These are phyloP conservation scores for Lenzites betulinus DNA, from an alignment of 768 basidiomycete species.

Conservation along the genomic window DNA sequence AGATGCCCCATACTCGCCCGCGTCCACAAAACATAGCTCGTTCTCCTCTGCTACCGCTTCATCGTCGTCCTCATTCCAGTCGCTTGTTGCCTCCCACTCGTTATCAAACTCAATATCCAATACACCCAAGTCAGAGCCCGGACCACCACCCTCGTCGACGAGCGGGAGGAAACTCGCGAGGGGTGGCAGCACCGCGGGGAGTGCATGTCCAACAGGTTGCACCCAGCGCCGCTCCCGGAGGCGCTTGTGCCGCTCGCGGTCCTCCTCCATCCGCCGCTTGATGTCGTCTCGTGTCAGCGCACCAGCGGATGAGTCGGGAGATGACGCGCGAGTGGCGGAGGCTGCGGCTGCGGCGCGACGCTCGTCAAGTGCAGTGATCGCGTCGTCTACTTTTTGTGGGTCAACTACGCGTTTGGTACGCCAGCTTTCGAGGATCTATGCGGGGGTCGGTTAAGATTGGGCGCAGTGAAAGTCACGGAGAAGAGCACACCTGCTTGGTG, in stretches of 20 bases:
- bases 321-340: conserved; percentile 23
- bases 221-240: conserved; percentile 91
- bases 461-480: neutral
- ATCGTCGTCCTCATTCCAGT: conserved; percentile 89
- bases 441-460: neutral
- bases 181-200: conserved; percentile 40
- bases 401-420: conserved; percentile 82
- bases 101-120: conserved; percentile 87
- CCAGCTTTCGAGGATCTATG: conserved; percentile 91
- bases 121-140: conserved; percentile 32
- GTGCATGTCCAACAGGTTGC: conserved; percentile 66
- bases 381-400: conserved; percentile 74
- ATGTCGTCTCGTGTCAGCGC: conserved; percentile 55
- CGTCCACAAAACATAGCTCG: conserved; percentile 62
- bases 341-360: conserved; percentile 38
- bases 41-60: conserved; percentile 75
- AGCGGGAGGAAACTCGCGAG: conserved; percentile 65
- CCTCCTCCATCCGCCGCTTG: conserved; percentile 87
- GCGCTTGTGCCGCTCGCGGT: conserved; percentile 89
- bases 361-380: conserved; percentile 54
- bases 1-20: conserved; percentile 39
- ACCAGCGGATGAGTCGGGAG: conserved; percentile 27
- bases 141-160: conserved; percentile 51
- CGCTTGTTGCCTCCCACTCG: conserved; percentile 87
- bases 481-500: conserved; percentile 73